These are phyloP conservation scores for Cymbopogon flexuosus DNA, from an alignment of 202 grass and related monocot species.

Conservation along the genomic window DNA sequence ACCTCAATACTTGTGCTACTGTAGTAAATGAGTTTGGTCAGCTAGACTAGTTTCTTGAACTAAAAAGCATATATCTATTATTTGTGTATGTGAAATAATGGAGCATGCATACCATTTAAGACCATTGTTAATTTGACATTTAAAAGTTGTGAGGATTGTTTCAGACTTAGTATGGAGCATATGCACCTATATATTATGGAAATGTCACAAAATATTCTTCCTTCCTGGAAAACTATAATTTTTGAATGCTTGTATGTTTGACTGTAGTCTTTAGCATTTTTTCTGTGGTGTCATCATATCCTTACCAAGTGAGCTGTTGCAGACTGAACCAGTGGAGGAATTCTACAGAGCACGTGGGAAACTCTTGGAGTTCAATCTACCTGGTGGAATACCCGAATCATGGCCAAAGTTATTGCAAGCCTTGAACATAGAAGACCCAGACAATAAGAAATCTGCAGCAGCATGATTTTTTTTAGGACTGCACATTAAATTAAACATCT, in stretches of 20 bases:
- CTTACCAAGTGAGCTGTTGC: slow-evolving; percentile 17
- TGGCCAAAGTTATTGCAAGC: slow-evolving; percentile 89
- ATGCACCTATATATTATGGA: not conserved
- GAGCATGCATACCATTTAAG: not conserved
- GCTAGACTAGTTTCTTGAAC: not conserved
- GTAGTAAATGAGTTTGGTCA: not conserved
- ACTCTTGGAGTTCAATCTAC: slow-evolving; percentile 83
- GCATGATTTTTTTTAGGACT: slow-evolving; percentile 40
- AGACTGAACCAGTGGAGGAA: slow-evolving; percentile 80
- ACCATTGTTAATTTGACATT: not conserved
- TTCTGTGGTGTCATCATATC: not conserved
- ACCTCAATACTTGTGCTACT: not conserved
- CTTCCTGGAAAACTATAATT: not conserved
- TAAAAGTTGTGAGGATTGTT: not conserved
- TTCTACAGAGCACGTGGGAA: slow-evolving; percentile 74
- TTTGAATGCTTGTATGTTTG: not conserved
- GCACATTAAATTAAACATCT: not conserved
- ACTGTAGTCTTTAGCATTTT: not conserved
- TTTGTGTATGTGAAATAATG: not conserved
- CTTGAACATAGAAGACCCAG: slow-evolving; percentile 63
- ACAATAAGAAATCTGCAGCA: slow-evolving; percentile 60
- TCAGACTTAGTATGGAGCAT: not conserved
- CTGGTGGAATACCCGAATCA: slow-evolving; percentile 73
- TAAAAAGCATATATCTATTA: not conserved
- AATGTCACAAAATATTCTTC: not conserved